phyloP scores from a whole-genome alignment of 2,329 filamentous ascomycete species.

The Podosphaera xanthii region DNA sequence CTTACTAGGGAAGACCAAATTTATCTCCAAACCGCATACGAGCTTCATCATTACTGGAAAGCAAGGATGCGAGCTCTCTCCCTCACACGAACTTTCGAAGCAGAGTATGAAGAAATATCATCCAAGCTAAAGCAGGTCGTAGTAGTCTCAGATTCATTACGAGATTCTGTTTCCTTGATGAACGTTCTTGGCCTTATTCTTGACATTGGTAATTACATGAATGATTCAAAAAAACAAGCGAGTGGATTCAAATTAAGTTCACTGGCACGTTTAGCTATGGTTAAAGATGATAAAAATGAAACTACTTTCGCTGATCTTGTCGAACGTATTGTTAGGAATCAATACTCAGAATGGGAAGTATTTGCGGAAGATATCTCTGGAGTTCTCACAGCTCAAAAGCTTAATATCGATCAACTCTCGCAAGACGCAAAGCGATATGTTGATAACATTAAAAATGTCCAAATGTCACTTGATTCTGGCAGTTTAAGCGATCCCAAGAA shows the following conservation, averaged over 20 bases:
- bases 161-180: slow-evolving; percentile 83
- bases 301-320: slow-evolving; percentile 88
- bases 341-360: slow-evolving; percentile 86
- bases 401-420: slow-evolving; percentile 84
- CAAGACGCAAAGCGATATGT: slow-evolving; percentile 79
- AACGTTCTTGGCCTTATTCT: slow-evolving; percentile 89
- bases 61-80: slow-evolving; percentile 79
- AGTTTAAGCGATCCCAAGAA: slow-evolving; percentile 92
- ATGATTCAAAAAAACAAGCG: slow-evolving; percentile 95
- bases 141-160: slow-evolving; percentile 63
- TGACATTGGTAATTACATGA: slow-evolving; percentile 99
- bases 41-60: slow-evolving; percentile 97
- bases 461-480: slow-evolving; percentile 74
- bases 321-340: slow-evolving; percentile 84
- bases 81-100: slow-evolving; percentile 62
- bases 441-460: slow-evolving; percentile 81
- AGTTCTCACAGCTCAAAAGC: slow-evolving; percentile 60
- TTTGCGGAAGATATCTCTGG: slow-evolving; percentile 68
- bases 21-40: slow-evolving; percentile 77
- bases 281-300: slow-evolving; percentile 98
- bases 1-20: slow-evolving; percentile 90
- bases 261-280: slow-evolving; percentile 78
- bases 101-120: slow-evolving; percentile 80
- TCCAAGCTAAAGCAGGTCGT: slow-evolving; percentile 72
- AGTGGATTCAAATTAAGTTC: slow-evolving; percentile 95